Conservation (phyloP, 495 filamentous ascomycete genomes). For the Tuber calosporum region DNA sequence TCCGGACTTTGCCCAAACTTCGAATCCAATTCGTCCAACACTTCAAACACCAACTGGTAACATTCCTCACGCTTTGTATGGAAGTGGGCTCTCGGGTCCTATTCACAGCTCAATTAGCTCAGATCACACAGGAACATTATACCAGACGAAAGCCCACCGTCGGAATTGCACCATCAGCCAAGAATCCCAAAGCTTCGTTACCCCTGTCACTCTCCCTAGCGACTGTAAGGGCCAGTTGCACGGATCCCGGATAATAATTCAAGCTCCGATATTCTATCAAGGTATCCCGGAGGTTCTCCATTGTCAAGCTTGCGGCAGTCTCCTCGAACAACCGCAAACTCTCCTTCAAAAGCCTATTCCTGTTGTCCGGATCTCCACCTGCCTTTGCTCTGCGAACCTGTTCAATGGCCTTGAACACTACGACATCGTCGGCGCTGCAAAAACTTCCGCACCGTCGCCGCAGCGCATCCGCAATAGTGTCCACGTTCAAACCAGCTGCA, state of each 20-base stretch:
- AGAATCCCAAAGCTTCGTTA: conserved; percentile 70
- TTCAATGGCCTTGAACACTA: conserved; percentile 97
- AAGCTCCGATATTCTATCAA: conserved; percentile 68
- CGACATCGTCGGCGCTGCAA: conserved; percentile 91
- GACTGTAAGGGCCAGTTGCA: conserved; percentile 73
- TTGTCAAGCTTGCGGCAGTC: conserved; percentile 71
- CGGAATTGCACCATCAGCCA: conserved; percentile 55
- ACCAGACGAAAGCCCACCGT: conserved; percentile 44
- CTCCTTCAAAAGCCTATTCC: conserved; percentile 69
- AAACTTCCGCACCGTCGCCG: conserved; percentile 87
- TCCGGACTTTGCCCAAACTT: conserved; percentile 59
- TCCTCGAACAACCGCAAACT: conserved; percentile 80
- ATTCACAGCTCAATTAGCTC: conserved; percentile 42
- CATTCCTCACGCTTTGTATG: conserved; percentile 68
- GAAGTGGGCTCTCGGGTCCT: conserved; percentile 60
- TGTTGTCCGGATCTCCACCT: conserved; percentile 65
- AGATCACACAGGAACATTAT: not conserved
- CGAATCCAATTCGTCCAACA: conserved; percentile 68
- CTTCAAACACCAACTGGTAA: conserved; percentile 72
- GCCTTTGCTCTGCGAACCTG: conserved; percentile 70
- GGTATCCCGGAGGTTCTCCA: conserved; percentile 70
- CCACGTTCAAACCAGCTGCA: conserved; percentile 87
- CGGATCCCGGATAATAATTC: conserved; percentile 92
- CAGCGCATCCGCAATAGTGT: conserved; percentile 89
- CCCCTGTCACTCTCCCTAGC: conserved; percentile 75